Evolutionary conservation across 805 yeast species (phyloP), one percentile per base, ranked within the genome.

Genomic region (Lipomyces spencermartinsiae): DNA sequence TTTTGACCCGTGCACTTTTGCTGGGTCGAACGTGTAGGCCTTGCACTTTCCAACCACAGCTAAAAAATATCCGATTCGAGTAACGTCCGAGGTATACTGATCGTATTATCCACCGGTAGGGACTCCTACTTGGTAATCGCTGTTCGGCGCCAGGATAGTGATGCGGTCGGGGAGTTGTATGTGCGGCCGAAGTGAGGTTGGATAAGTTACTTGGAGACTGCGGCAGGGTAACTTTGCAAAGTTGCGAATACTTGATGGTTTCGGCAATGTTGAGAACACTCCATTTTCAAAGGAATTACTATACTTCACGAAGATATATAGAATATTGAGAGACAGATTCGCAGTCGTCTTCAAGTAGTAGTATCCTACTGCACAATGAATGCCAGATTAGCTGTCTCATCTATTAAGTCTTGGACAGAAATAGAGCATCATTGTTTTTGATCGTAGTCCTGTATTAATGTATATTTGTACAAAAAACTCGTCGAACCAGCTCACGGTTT

Each of bases 381-480:
- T 1, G 14, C 14, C 4, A 37, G 12, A 37, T 12, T 37, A 37
- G 5, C 5, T 37, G 12, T 16, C 4, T 12, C 43, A 12, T 12
- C 43, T 10, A 14, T 14, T 37, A 25, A 1, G 29, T 25, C 29
- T 25, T 25, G 29, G 29, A 25, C 29, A 2, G 29, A 25, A 25
- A 25, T 25, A 25, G 29, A 3, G 29, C 29, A 25, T 25, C 3
- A 25, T 25, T 25, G 29, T 43, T 16, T 43, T 53, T 53, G 43
- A 57, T 31, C 25, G 25, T 29, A 57, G 31, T 57, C 59, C 43
- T 33, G 10, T 31, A 57, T 57, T 57, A 57, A 31, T 57, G 25
- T 9, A 33, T 31, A 57, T 57, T 57, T 57, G 39, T 57, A 57
- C 59, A 57, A 57, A 53, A 57, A 57, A 6, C 43, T 33, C 43